These are phyloP conservation scores for Eucalyptus marginata DNA, from an alignment of 345 rosid genomes.

Conservation along the genomic window DNA sequence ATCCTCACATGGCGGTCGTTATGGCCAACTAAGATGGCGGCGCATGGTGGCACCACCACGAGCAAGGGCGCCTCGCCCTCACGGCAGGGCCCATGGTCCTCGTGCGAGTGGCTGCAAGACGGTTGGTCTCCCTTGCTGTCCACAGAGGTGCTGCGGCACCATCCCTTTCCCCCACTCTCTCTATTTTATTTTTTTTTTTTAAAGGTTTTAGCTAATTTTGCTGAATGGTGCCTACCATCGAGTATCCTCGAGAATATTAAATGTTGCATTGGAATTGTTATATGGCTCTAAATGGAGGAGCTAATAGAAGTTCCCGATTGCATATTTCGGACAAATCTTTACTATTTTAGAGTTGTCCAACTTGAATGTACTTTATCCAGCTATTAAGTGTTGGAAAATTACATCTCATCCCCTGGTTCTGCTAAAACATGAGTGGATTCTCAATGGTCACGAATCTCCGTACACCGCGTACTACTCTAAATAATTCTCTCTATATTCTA, in stretches of 20 bases:
- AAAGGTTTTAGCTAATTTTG: not conserved
- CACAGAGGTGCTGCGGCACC: not conserved
- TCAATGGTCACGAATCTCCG: not conserved
- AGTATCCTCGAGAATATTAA: not conserved
- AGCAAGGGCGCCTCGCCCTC: not conserved
- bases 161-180: not conserved
- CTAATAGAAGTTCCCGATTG: not conserved
- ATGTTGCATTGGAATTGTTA: not conserved
- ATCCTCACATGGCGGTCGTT: not conserved
- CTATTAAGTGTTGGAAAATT: not conserved
- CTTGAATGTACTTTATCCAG: not conserved
- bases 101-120: not conserved
- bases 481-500: not conserved
- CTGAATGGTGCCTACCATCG: not conserved
- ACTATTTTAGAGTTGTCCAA: not conserved
- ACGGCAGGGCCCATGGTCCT: not conserved
- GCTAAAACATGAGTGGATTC: not conserved
- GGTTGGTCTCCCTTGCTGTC: not conserved
- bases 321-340: not conserved
- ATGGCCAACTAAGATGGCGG: not conserved
- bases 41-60: not conserved
- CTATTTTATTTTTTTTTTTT: rapidly evolving
- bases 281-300: not conserved
- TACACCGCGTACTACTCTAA: not conserved
- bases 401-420: not conserved